These are phyloP conservation scores for Inga oerstediana DNA, from an alignment of 306 rosid species.

Conservation along the genomic window DNA sequence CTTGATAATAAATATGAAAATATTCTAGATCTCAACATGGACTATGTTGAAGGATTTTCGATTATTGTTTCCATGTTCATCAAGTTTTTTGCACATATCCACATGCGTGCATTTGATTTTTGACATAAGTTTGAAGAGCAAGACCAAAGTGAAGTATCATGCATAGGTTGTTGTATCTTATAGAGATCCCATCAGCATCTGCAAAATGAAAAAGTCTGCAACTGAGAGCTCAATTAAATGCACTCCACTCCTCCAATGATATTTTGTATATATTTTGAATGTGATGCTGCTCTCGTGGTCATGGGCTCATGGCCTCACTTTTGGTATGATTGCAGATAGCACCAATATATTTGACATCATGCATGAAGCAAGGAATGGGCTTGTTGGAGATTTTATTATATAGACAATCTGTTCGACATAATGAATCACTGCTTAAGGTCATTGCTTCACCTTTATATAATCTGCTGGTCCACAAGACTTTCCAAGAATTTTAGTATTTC, in stretches of 20 bases:
- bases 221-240: conserved; percentile 3
- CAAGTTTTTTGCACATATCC: conserved; percentile 11
- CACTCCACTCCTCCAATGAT: background rate
- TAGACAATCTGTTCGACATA: conserved; percentile 77
- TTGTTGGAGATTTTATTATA: conserved; percentile 74
- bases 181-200: background rate
- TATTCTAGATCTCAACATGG: conserved; percentile 27
- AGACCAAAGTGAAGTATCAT: conserved; percentile 9
- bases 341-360: conserved; percentile 92
- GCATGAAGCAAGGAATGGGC: conserved; percentile 93
- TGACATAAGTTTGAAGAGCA: conserved; percentile 15
- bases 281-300: conserved; percentile 32
- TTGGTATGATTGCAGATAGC: conserved; percentile 69
- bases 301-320: conserved; percentile 35
- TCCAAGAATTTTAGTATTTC: conserved; percentile 17
- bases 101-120: conserved; percentile 12
- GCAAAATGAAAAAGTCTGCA: background rate
- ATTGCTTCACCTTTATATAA: conserved; percentile 22
- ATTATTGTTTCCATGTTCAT: conserved; percentile 2
- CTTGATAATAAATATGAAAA: conserved; percentile 16
- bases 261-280: conserved; percentile 17
- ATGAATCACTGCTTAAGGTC: conserved; percentile 81
- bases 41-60: conserved; percentile 22
- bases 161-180: conserved; percentile 10
- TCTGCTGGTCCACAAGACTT: conserved; percentile 23